These are phyloP conservation scores for Endogone sp. DNA, from an alignment of 192 early-diverging fungal genomes.

Conservation along the genomic window DNA sequence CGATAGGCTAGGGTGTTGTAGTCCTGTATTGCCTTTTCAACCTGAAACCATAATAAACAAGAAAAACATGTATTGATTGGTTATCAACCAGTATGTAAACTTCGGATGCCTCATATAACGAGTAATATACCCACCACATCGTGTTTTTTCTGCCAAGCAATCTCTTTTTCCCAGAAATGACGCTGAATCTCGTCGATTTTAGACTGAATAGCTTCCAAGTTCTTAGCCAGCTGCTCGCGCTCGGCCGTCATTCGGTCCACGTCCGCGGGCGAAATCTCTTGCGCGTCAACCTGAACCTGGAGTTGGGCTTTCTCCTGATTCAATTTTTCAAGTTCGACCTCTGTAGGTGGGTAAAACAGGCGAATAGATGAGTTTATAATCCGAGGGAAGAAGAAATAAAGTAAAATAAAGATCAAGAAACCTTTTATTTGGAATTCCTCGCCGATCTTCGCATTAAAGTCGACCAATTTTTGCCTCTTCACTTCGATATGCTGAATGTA, in stretches of 20 bases:
- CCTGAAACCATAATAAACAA: background rate
- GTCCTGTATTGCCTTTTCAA: slow-evolving; percentile 2
- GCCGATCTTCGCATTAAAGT: background rate
- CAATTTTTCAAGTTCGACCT: too few relatives aligned
- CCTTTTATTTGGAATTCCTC: background rate
- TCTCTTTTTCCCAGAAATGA: background rate
- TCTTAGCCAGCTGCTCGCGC: background rate
- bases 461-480: background rate
- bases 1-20: background rate
- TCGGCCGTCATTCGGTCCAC: slow-evolving; percentile 4
- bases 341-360: too few relatives aligned
- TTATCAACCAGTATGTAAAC: too few relatives aligned
- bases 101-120: background rate
- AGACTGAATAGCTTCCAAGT: background rate
- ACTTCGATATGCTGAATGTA: slow-evolving; percentile 8
- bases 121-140: slow-evolving; percentile 1
- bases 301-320: too few relatives aligned
- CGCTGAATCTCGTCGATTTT: background rate
- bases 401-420: background rate
- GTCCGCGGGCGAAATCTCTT: background rate
- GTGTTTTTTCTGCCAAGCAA: background rate
- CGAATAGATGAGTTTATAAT: background rate
- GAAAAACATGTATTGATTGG: too few relatives aligned
- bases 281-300: background rate
- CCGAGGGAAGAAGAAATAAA: background rate